Percentiles rank a stretch among this genome's conserved stretches.
phyloP scores from a whole-genome alignment of 164 flowering plant species.

The Euptelea pleiosperma region DNA sequence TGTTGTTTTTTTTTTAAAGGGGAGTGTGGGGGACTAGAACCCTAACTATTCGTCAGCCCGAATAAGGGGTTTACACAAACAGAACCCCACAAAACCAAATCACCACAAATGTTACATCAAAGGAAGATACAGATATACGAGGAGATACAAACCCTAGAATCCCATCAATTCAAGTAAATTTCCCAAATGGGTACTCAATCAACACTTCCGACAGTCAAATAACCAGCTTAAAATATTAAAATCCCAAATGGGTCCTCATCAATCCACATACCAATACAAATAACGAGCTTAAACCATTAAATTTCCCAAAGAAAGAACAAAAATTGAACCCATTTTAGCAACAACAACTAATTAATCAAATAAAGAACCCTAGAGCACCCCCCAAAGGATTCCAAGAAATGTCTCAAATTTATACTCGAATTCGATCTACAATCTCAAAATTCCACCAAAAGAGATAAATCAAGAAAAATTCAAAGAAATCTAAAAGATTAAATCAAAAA shows the following conservation, averaged over 20 bases:
- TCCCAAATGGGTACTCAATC: slow-evolving; percentile 3
- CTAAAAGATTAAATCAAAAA: neutral
- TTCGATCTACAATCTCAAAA: neutral
- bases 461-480: neutral
- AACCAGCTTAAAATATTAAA: neutral
- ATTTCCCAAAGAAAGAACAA: neutral
- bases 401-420: neutral
- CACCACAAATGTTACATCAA: neutral
- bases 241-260: neutral
- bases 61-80: neutral
- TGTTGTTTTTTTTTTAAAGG: no score
- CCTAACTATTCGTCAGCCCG: neutral
- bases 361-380: neutral
- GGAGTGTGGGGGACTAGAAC: neutral
- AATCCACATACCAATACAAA: slow-evolving; percentile 1
- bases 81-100: neutral
- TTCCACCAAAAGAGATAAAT: neutral
- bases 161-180: slow-evolving; percentile 2
- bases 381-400: neutral
- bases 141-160: neutral
- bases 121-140: neutral
- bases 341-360: neutral
- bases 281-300: neutral
- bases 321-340: neutral
- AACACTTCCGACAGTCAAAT: neutral